Evolutionary conservation across 495 filamentous ascomycete genomes (phyloP).

Genomic region (Penicillium egyptiacum): DNA sequence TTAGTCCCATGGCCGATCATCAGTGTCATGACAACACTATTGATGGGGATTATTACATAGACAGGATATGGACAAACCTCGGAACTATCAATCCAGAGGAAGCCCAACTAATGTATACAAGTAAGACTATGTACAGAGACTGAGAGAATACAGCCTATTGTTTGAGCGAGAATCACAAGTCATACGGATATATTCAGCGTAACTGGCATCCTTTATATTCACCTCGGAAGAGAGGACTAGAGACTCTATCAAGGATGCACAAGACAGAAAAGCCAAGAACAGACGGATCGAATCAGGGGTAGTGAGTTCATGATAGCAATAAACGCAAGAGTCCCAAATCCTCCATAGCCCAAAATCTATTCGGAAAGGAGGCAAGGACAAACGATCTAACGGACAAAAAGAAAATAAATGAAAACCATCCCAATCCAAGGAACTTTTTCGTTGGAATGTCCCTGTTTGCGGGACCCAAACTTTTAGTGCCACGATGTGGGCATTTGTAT

Average conservation of each 20-base stretch:
- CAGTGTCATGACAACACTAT: background rate
- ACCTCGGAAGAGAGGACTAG: slow-evolving; percentile 16
- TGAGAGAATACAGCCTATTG: background rate
- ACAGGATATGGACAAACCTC: background rate
- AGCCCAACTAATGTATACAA: background rate
- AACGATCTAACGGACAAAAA: slow-evolving; percentile 26
- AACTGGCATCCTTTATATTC: slow-evolving; percentile 14
- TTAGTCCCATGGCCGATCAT: background rate
- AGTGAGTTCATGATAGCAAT: slow-evolving; percentile 14
- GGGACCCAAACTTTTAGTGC: slow-evolving; percentile 26
- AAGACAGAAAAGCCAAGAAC: slow-evolving; percentile 10
- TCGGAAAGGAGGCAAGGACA: slow-evolving; percentile 12
- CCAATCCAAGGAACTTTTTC: slow-evolving; percentile 17
- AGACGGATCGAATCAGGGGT: slow-evolving; percentile 13
- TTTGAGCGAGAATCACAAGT: background rate
- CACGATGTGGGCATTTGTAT: slow-evolving; percentile 21
- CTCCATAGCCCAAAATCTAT: slow-evolving; percentile 5
- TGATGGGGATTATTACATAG: background rate
- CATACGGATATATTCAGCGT: background rate
- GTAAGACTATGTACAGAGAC: background rate
- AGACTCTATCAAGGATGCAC: slow-evolving; percentile 26
- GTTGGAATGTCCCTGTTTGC: slow-evolving; percentile 7
- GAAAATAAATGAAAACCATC: slow-evolving; percentile 15
- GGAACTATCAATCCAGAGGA: background rate
- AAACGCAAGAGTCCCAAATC: slow-evolving; percentile 11